These are phyloP conservation scores for Penicillium atrosanguineum DNA, from an alignment of 495 filamentous ascomycete genomes.

Conservation along the genomic window DNA sequence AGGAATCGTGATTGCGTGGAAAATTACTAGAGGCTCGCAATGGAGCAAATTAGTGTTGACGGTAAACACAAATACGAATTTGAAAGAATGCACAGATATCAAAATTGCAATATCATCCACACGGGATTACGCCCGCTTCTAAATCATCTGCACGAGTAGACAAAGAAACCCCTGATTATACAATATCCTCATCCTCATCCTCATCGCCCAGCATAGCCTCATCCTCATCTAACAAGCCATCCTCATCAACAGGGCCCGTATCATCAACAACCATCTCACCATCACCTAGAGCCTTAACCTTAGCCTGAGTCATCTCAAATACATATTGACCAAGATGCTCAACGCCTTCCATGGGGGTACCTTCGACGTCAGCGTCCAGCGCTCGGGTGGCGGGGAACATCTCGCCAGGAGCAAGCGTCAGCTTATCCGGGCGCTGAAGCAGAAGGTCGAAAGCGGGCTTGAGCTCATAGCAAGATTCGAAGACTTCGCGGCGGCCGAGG, in stretches of 20 bases:
- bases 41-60: no score
- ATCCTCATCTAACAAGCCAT: slow-evolving; percentile 45
- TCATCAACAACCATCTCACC: slow-evolving; percentile 34
- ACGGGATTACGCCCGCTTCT: background rate
- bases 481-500: slow-evolving; percentile 84
- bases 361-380: slow-evolving; percentile 56
- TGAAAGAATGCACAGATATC: background rate
- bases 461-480: slow-evolving; percentile 85
- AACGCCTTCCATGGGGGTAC: slow-evolving; percentile 75
- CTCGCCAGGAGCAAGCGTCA: slow-evolving; percentile 79
- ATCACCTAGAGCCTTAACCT: slow-evolving; percentile 61
- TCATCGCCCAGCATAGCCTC: slow-evolving; percentile 39
- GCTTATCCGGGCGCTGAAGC: slow-evolving; percentile 67
- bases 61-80: no score
- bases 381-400: slow-evolving; percentile 71
- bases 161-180: slow-evolving; percentile 27
- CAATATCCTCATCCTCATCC: slow-evolving; percentile 33
- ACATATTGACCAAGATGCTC: slow-evolving; percentile 98
- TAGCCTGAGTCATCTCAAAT: slow-evolving; percentile 91
- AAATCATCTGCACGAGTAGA: background rate
- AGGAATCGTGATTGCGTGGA: no score
- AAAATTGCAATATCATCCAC: background rate
- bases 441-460: slow-evolving; percentile 80
- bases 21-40: no score
- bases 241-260: slow-evolving; percentile 38